Evolutionary conservation across 768 basidiomycete genomes (phyloP), one percentile per base, ranked within the genome.

Genomic region (Strobilomyces dryophilus): DNA sequence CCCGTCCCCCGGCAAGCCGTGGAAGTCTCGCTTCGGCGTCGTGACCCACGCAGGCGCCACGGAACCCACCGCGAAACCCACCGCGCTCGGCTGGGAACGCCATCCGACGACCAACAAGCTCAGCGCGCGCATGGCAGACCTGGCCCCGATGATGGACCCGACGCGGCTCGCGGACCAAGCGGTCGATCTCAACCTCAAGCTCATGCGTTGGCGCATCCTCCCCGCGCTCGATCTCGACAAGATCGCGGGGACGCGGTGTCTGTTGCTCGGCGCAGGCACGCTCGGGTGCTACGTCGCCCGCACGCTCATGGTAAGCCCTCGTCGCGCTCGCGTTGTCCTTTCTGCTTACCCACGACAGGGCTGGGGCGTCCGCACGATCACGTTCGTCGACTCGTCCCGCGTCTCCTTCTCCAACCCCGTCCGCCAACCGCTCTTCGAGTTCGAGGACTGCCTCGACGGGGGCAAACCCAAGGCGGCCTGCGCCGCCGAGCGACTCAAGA

Each of bases 331-430:
- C 4, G 24, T n/a, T 12, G 8, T 8, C 0, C 20, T 3, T 15
- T 14, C 18, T 17, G 4, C 21, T 44, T 36, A 51, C 41, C 6
- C 1, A 2, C n/a, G 6, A 44, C 41, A 95, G 95, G 95, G 87
- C 7, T 98, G 97, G 95, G 95, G 97, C 10, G 87, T 98, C 11
- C 82, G 92, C 26, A 93, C 80, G 10, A 97, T 98, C 64, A 94
- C 94, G 0, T 81, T 99, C 41, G 84, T 97, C 45, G 95, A 99
- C 71, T 95, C 90, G 15, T 84, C 85, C 0, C 83, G 79, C 40
- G 95, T 98, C 11, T 95, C 93, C 1, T 98, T 95, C 71, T 98
- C 94, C 20, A 98, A 99, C 69, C 97, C 97, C 3, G 97, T 98
- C 45, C 81, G 97, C 34, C 97, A 99, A 67, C 97, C 97, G 3